Conservation (phyloP, 2,329 filamentous ascomycete genomes). For the Monilinia laxa region DNA sequence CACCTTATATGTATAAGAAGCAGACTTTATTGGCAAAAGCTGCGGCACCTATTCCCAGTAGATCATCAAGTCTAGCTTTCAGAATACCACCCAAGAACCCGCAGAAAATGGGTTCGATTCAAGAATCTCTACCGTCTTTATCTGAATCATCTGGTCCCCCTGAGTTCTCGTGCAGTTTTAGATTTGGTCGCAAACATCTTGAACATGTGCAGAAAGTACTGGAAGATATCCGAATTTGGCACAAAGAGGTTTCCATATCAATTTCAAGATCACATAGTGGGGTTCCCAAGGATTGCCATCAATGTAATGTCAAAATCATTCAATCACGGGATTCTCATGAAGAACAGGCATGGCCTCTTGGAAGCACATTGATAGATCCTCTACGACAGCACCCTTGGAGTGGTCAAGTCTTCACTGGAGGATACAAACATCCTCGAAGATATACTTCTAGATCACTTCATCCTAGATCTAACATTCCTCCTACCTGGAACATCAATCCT, state of each 20-base stretch:
- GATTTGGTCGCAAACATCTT: conserved; percentile 7
- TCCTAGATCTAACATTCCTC: background rate
- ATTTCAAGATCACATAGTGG: conserved; percentile 13
- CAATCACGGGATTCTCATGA: background rate
- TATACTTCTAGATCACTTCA: conserved; percentile 5
- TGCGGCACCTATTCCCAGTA: conserved; percentile 4
- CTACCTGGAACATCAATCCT: conserved; percentile 9
- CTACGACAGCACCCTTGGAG: background rate
- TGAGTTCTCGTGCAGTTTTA: conserved; percentile 1
- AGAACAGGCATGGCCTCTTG: background rate
- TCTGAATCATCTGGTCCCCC: background rate
- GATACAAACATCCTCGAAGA: background rate
- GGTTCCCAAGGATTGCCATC: too few relatives aligned
- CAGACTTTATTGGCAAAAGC: background rate
- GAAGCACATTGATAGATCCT: background rate
- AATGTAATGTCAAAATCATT: background rate
- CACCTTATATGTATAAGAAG: conserved; percentile 6
- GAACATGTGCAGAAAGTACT: conserved; percentile 22
- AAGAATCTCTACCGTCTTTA: background rate
- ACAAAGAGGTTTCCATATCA: conserved; percentile 17
- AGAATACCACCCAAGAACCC: background rate
- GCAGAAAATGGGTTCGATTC: background rate
- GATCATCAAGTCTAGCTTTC: conserved; percentile 21
- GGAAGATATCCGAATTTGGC: conserved; percentile 18
- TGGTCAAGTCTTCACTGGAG: background rate